These are phyloP conservation scores for Quercus suber DNA, from an alignment of 306 rosid genomes.

Conservation along the genomic window DNA sequence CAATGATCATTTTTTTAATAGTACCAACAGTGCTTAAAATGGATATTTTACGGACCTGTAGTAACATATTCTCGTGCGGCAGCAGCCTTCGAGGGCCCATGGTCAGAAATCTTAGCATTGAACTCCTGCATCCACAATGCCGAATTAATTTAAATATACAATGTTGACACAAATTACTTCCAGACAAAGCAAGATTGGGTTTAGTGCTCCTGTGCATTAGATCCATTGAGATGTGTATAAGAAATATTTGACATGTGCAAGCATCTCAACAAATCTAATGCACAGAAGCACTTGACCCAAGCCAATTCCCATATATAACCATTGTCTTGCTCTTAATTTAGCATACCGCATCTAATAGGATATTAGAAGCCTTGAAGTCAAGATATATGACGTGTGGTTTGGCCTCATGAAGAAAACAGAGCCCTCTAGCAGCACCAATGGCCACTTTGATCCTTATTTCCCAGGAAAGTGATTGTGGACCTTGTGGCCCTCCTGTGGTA, in stretches of 20 bases:
- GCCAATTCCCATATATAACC: too few relatives aligned
- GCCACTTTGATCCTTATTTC: constrained; percentile 87
- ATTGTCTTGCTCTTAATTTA: background rate
- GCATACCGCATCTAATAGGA: constrained; percentile 81
- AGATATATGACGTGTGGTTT: constrained; percentile 91
- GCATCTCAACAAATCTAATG: too few relatives aligned
- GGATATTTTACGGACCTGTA: constrained; percentile 60
- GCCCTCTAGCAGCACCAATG: constrained; percentile 90
- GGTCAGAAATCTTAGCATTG: constrained; percentile 83
- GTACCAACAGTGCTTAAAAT: background rate
- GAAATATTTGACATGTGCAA: too few relatives aligned
- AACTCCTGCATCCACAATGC: constrained; percentile 58
- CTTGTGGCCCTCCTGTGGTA: constrained; percentile 75
- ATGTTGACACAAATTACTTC: background rate
- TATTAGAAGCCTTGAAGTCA: constrained; percentile 90
- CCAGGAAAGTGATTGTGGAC: constrained; percentile 65
- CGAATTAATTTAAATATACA: constrained; percentile 2
- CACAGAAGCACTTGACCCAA: too few relatives aligned
- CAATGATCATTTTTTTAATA: background rate
- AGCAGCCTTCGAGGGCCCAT: constrained; percentile 85
- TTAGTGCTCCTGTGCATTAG: too few relatives aligned
- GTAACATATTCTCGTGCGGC: constrained; percentile 97
- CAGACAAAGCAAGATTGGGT: background rate
- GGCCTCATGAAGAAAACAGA: constrained; percentile 88
- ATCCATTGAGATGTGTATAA: too few relatives aligned